phyloP scores from a whole-genome alignment of 2,329 filamentous ascomycete species.

The Alternaria atra region DNA sequence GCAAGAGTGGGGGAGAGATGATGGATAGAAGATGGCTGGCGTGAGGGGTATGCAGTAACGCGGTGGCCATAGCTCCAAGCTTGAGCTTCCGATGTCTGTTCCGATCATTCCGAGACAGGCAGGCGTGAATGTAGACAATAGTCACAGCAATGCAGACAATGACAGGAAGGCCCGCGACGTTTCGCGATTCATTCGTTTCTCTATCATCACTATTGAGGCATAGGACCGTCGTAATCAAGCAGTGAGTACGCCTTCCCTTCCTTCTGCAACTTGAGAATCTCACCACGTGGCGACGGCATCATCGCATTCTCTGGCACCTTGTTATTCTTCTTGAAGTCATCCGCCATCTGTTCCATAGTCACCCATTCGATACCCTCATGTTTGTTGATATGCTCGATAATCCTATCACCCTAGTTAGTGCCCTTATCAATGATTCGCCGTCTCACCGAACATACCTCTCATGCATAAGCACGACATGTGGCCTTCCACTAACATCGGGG shows the following conservation, averaged over 20 bases:
- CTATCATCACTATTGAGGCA: slow-evolving; percentile 9
- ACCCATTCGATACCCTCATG: slow-evolving; percentile 72
- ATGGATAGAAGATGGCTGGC: slow-evolving; percentile 6
- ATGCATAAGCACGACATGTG: slow-evolving; percentile 77
- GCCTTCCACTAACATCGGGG: slow-evolving; percentile 70
- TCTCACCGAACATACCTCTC: slow-evolving; percentile 62
- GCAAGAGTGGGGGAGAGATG: slow-evolving; percentile 36
- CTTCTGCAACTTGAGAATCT: slow-evolving; percentile 60
- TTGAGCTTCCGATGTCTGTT: slow-evolving; percentile 14
- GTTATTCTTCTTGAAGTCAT: slow-evolving; percentile 76
- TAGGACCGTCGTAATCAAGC: slow-evolving; percentile 32
- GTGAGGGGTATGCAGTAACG: slow-evolving; percentile 16
- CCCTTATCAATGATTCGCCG: too few species aligned
- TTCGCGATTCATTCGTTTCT: not conserved
- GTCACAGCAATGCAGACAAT: not conserved
- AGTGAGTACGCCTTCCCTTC: slow-evolving; percentile 39
- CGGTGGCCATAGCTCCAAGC: slow-evolving; percentile 12
- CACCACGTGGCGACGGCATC: slow-evolving; percentile 66
- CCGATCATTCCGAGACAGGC: slow-evolving; percentile 7
- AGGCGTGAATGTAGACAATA: not conserved
- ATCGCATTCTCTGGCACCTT: slow-evolving; percentile 65
- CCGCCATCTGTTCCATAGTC: slow-evolving; percentile 75
- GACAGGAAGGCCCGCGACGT: not conserved
- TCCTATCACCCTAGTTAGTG: slow-evolving; percentile 40
- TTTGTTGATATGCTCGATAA: slow-evolving; percentile 75